These are phyloP conservation scores for Fonsecaea pedrosoi DNA, from an alignment of 2,329 filamentous ascomycete species.

Conservation along the genomic window DNA sequence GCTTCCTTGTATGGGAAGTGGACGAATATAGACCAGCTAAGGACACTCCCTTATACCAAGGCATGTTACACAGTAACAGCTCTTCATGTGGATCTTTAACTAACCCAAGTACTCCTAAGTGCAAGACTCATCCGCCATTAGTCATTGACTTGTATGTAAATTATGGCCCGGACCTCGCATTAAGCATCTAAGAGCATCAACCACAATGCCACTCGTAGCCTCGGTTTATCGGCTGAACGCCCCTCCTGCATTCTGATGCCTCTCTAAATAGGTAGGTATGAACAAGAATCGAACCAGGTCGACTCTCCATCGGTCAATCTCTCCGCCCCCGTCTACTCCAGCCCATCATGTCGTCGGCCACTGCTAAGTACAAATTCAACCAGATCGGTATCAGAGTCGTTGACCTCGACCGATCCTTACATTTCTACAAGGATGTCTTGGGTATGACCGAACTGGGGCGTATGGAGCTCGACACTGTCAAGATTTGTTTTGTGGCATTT, in stretches of 20 bases:
- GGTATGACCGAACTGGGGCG: slow-evolving; percentile 14
- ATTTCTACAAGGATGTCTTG: slow-evolving; percentile 12
- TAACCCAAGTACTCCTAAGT: too few species aligned
- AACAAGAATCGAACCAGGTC: background rate
- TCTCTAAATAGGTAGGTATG: too few species aligned
- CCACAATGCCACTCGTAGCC: background rate
- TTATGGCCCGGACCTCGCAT: too few species aligned
- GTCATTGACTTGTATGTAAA: too few species aligned
- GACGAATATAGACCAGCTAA: too few species aligned
- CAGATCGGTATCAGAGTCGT: slow-evolving; percentile 18
- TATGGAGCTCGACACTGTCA: slow-evolving; percentile 13
- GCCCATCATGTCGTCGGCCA: slow-evolving; percentile 2
- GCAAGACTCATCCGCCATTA: too few species aligned
- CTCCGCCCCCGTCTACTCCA: too few species aligned
- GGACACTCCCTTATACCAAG: too few species aligned
- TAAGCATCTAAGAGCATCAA: too few species aligned
- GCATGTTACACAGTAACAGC: too few species aligned
- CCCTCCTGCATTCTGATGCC: background rate
- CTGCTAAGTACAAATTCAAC: slow-evolving; percentile 6
- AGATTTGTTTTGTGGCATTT: slow-evolving; percentile 14
- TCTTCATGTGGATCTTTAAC: too few species aligned
- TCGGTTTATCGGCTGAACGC: background rate
- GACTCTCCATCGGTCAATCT: background rate
- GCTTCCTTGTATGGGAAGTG: too few species aligned
- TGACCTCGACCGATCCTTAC: slow-evolving; percentile 2